Percentiles rank a stretch among this genome's conserved stretches.
Evolutionary conservation across 31 red algal genomes (phyloP).

Genomic region (Asparagopsis taxiformis): DNA sequence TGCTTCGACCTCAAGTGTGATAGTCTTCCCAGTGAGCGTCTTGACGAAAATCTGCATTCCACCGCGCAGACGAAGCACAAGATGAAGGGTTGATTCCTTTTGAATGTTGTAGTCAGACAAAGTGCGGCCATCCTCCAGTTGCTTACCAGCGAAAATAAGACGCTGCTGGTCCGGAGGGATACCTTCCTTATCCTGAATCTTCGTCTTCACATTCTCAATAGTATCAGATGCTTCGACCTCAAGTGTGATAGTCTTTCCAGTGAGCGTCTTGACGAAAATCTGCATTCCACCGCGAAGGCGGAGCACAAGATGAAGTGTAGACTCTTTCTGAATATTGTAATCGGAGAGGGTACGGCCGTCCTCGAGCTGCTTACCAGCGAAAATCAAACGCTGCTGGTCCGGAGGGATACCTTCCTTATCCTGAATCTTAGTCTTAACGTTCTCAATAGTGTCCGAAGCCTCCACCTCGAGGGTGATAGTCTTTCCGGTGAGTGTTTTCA

Average conservation of each 20-base stretch:
- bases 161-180: slow-evolving; percentile 99
- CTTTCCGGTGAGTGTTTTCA: slow-evolving; percentile 93
- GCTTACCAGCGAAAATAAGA: slow-evolving; percentile 99
- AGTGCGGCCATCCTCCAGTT: slow-evolving; percentile 96
- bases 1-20: slow-evolving; percentile 95
- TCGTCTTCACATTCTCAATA: slow-evolving; percentile 98
- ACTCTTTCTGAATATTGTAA: slow-evolving; percentile 99
- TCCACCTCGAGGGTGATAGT: slow-evolving; percentile 98
- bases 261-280: slow-evolving; percentile 83
- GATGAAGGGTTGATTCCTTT: slow-evolving; percentile 98
- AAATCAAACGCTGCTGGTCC: slow-evolving; percentile 99
- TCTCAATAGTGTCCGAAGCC: slow-evolving; percentile 94
- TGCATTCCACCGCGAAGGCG: slow-evolving; percentile 91
- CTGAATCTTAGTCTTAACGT: slow-evolving; percentile 99
- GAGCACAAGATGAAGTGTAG: slow-evolving; percentile 96
- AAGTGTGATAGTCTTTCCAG: slow-evolving; percentile 96
- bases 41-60: slow-evolving; percentile 78
- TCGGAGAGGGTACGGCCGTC: slow-evolving; percentile 95
- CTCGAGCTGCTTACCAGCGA: slow-evolving; percentile 98
- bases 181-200: slow-evolving; percentile 99
- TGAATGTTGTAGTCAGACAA: slow-evolving; percentile 99
- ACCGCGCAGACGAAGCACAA: slow-evolving; percentile 94
- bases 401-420: slow-evolving; percentile 99
- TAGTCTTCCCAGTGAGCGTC: slow-evolving; percentile 73
- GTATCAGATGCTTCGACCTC: slow-evolving; percentile 97